A percentile compares a stretch with the other conserved stretches of the same genome.
These are phyloP conservation scores for Ophiostoma sp. DNA, from an alignment of 2,329 filamentous ascomycete genomes.

Conservation along the genomic window DNA sequence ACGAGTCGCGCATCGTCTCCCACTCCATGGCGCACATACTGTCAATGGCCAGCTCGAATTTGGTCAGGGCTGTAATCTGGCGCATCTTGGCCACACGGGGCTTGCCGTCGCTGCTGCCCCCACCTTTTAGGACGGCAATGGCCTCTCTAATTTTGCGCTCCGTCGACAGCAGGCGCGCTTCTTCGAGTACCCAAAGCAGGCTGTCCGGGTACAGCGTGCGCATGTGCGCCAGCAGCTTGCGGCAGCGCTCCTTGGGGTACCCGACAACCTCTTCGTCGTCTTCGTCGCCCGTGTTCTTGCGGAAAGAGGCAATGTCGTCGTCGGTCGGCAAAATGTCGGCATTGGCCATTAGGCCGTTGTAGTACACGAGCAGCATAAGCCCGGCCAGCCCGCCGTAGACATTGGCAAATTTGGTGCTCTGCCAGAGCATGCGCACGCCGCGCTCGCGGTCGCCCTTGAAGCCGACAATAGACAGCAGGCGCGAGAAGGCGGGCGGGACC, in stretches of 20 bases:
- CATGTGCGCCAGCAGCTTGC: slow-evolving; percentile 70
- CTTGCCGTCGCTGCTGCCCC: neutral
- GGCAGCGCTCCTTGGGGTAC: slow-evolving; percentile 70
- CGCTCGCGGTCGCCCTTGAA: slow-evolving; percentile 85
- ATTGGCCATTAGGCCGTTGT: slow-evolving; percentile 81
- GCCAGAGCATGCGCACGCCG: slow-evolving; percentile 86
- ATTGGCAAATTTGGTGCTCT: slow-evolving; percentile 79
- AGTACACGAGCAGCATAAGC: slow-evolving; percentile 78
- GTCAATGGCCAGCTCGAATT: slow-evolving; percentile 80
- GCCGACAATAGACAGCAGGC: slow-evolving; percentile 81
- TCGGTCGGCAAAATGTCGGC: slow-evolving; percentile 80
- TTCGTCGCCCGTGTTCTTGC: slow-evolving; percentile 34
- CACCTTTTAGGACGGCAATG: slow-evolving; percentile 60
- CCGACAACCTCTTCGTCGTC: slow-evolving; percentile 60
- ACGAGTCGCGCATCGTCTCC: slow-evolving; percentile 69
- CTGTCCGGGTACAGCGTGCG: slow-evolving; percentile 75
- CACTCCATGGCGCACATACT: slow-evolving; percentile 80
- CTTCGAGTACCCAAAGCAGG: slow-evolving; percentile 83
- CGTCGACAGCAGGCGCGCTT: slow-evolving; percentile 73
- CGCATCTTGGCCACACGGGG: slow-evolving; percentile 72
- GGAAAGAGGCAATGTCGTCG: slow-evolving; percentile 49
- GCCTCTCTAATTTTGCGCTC: slow-evolving; percentile 67
- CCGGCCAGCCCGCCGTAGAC: slow-evolving; percentile 90
- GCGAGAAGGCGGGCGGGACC: slow-evolving; percentile 87
- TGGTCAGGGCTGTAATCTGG: slow-evolving; percentile 80